phyloP scores from a whole-genome alignment of 768 basidiomycete genomes.

The Mycena polygramma region DNA sequence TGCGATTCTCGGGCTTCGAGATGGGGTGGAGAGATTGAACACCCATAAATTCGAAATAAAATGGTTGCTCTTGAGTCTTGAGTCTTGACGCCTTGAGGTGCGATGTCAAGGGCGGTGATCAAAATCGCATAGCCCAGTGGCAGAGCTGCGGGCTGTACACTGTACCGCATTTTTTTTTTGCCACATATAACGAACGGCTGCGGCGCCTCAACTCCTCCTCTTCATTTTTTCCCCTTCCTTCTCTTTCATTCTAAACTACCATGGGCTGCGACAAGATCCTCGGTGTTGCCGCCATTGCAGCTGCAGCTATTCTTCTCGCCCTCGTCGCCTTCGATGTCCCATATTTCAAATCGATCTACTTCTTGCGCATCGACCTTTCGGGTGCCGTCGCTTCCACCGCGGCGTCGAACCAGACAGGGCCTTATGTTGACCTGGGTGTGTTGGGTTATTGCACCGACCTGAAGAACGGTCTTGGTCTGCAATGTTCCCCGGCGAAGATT shows the following conservation, averaged over 20 bases:
- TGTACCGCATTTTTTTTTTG: slow-evolving; percentile 13
- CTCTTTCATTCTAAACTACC: slow-evolving; percentile 1
- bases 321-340: slow-evolving; percentile 79
- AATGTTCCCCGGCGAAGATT: slow-evolving; percentile 71
- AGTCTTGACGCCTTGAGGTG: too few species aligned
- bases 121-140: background rate
- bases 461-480: slow-evolving; percentile 48
- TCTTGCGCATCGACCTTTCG: slow-evolving; percentile 67
- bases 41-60: too few species aligned
- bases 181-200: background rate
- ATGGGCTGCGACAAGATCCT: slow-evolving; percentile 56
- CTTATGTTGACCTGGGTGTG: slow-evolving; percentile 67
- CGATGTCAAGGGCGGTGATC: slow-evolving; percentile 4
- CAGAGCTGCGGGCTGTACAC: slow-evolving; percentile 18
- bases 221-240: background rate
- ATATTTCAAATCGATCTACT: slow-evolving; percentile 74
- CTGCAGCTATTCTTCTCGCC: slow-evolving; percentile 69
- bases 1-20: too few species aligned
- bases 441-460: slow-evolving; percentile 73
- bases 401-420: slow-evolving; percentile 27
- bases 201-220: background rate
- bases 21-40: too few species aligned
- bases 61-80: too few species aligned
- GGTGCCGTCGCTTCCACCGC: slow-evolving; percentile 44
- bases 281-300: slow-evolving; percentile 71